Evolutionary conservation across 2,329 filamentous ascomycete genomes (phyloP), one percentile per base, ranked within the genome.

Genomic region (Fusarium haematococcum): DNA sequence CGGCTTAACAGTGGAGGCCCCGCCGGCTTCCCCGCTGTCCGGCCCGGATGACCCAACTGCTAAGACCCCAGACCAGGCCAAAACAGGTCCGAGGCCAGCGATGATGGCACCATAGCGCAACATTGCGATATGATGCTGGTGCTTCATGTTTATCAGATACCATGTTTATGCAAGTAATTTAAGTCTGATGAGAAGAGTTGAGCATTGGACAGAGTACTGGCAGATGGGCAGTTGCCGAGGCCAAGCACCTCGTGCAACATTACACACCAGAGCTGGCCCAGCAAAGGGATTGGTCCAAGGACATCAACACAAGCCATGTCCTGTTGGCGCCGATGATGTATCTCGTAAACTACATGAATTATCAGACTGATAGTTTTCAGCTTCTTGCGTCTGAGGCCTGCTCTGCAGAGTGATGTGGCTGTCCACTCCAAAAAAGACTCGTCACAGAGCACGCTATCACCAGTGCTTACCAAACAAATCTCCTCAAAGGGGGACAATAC

Each of bases 1-100:
- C 2, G 39, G 33, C 72, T 75, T 75, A 75, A 75, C 72, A 75
- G 72, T 76, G 70, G 73, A 75, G 59, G 50, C 56, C 33, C 33
- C 52, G 37, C 66, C 57, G 70, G 69, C 63, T 75, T 73, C 73
- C 73, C 73, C 73, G 73, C 73, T 74, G 67, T 54, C 62, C 62
- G 63, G 45, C 30, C 69, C 65, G 62, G 72, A 56, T 63, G 61
- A 56, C 61, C 62, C 50, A 54, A 39, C 62, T 54, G 50, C 62
- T 58, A 35, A 52, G 64, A 63, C 72, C 68, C 64, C 71, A 66
- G 71, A 57, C 56, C 54, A 74, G 69, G 60, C 65, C 70, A 70
- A 67, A 62, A 45, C 60, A 65, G 60, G 61, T 48, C 67, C 57
- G 62, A 56, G 45, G 6, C 23, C 37, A 33, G 37, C 45, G 43